phyloP scores from a whole-genome alignment of 176 grass and related monocot species.

The Ananas comosus region DNA sequence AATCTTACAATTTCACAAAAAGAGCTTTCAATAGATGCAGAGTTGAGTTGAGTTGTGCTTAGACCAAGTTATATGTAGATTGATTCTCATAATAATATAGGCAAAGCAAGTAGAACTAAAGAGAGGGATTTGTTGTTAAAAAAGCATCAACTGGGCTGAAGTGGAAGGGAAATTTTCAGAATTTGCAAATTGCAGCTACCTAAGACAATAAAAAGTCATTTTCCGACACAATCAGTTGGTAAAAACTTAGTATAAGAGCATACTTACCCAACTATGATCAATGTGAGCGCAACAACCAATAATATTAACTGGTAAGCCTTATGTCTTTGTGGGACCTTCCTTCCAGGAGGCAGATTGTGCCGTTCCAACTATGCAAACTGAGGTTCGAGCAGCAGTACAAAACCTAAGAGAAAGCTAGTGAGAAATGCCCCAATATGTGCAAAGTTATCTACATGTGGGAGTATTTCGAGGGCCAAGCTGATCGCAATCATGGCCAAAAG shows the following conservation, averaged over 20 bases:
- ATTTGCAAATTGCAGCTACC: not conserved
- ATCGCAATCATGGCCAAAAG: slow-evolving; percentile 62
- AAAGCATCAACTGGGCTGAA: not conserved
- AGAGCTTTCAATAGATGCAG: too few relatives aligned
- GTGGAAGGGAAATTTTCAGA: not conserved
- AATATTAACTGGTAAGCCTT: slow-evolving; percentile 51
- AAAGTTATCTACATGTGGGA: slow-evolving; percentile 79
- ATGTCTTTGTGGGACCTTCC: slow-evolving; percentile 40
- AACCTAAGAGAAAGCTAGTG: slow-evolving; percentile 64
- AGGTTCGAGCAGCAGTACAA: slow-evolving; percentile 61
- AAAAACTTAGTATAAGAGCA: not conserved
- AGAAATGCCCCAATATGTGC: slow-evolving; percentile 72
- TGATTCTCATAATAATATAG: not conserved
- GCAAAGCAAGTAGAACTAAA: not conserved
- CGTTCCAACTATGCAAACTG: slow-evolving; percentile 54
- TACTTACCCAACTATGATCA: slow-evolving; percentile 49
- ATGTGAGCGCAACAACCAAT: slow-evolving; percentile 27
- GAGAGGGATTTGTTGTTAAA: not conserved
- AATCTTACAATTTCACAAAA: too few relatives aligned
- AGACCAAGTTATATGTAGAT: not conserved
- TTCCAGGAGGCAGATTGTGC: slow-evolving; percentile 10
- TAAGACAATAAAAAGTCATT: not conserved
- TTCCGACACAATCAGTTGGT: not conserved
- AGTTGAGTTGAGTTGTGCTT: too few relatives aligned
- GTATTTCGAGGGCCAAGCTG: slow-evolving; percentile 65